Percentiles rank a stretch among this genome's conserved stretches.
Conservation (phyloP, 2,329 filamentous ascomycete species). For the Aschersonia sp. region DNA sequence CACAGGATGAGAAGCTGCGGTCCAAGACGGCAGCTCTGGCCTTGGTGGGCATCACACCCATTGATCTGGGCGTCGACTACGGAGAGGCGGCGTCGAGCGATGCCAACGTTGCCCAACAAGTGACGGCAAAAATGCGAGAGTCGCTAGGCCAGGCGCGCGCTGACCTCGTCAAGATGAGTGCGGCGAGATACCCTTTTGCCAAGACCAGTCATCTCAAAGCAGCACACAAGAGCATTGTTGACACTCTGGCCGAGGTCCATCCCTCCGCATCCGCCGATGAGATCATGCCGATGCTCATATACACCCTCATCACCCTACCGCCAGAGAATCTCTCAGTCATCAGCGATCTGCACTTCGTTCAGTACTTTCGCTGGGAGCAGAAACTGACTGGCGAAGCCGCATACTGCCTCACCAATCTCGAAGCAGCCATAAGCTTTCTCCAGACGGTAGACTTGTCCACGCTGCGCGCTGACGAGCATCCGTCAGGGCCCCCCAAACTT, state of each 20-base stretch:
- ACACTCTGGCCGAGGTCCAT: conserved; percentile 56
- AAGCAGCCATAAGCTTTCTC: conserved; percentile 86
- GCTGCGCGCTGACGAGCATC: conserved; percentile 64
- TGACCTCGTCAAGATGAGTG: conserved; percentile 68
- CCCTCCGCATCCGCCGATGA: conserved; percentile 87
- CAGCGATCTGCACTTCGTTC: conserved; percentile 90
- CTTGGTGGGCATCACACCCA: conserved; percentile 80
- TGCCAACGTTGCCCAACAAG: conserved; percentile 41
- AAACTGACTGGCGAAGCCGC: conserved; percentile 89
- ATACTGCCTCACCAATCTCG: conserved; percentile 90
- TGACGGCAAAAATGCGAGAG: conserved; percentile 52
- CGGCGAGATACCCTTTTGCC: conserved; percentile 74
- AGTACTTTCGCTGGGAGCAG: conserved; percentile 71
- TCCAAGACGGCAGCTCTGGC: conserved; percentile 85
- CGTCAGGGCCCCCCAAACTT: conserved; percentile 50
- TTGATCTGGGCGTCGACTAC: conserved; percentile 69
- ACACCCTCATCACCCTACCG: conserved; percentile 80
- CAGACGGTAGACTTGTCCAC: conserved; percentile 91
- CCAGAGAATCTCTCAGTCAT: conserved; percentile 77
- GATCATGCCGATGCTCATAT: conserved; percentile 92
- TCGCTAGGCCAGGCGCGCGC: conserved; percentile 55
- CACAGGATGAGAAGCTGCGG: conserved; percentile 82
- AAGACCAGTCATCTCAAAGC: conserved; percentile 82
- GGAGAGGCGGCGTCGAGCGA: conserved; percentile 41
- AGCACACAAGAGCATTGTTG: conserved; percentile 88